Conservation (phyloP, 2,329 filamentous ascomycete species). For the Hortaea werneckii region DNA sequence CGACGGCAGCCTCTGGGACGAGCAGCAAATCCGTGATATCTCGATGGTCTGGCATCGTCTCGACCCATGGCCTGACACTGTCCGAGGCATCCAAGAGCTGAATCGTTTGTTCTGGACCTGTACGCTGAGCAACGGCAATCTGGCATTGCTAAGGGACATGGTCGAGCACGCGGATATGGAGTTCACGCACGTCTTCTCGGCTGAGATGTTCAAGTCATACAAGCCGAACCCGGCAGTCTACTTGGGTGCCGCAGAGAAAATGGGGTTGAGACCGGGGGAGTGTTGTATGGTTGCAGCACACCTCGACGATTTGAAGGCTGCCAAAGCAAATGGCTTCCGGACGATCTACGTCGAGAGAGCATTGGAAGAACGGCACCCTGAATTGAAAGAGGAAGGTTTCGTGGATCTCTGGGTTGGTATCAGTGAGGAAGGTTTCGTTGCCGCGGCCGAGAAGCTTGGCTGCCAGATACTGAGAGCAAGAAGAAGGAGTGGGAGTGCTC, state of each 20-base stretch:
- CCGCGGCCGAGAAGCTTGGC: constrained; percentile 30
- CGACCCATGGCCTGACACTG: constrained; percentile 57
- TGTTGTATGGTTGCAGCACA: constrained; percentile 73
- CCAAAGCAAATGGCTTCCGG: constrained; percentile 52
- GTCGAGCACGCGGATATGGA: constrained; percentile 46
- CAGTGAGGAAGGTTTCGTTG: constrained; percentile 41
- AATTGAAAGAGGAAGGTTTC: constrained; percentile 46
- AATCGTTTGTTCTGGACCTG: constrained; percentile 49
- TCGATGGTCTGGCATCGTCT: constrained; percentile 63
- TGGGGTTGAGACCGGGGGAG: constrained; percentile 48
- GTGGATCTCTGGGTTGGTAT: constrained; percentile 54
- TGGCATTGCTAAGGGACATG: constrained; percentile 54
- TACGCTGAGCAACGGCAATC: constrained; percentile 67
- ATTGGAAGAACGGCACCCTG: constrained; percentile 53
- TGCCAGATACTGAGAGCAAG: constrained; percentile 3
- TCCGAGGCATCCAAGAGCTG: constrained; percentile 42
- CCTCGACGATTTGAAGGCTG: constrained; percentile 56
- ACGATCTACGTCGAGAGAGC: constrained; percentile 65
- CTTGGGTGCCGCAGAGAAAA: constrained; percentile 50
- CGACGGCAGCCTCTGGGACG: constrained; percentile 42
- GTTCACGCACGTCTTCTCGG: constrained; percentile 54
- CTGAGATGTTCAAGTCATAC: constrained; percentile 62
- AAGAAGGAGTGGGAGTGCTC: constrained; percentile 2
- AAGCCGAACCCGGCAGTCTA: constrained; percentile 63
- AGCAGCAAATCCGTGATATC: constrained; percentile 28